These are phyloP conservation scores for Aquilaria agallochum DNA, from an alignment of 441 rosid genomes.

Conservation along the genomic window DNA sequence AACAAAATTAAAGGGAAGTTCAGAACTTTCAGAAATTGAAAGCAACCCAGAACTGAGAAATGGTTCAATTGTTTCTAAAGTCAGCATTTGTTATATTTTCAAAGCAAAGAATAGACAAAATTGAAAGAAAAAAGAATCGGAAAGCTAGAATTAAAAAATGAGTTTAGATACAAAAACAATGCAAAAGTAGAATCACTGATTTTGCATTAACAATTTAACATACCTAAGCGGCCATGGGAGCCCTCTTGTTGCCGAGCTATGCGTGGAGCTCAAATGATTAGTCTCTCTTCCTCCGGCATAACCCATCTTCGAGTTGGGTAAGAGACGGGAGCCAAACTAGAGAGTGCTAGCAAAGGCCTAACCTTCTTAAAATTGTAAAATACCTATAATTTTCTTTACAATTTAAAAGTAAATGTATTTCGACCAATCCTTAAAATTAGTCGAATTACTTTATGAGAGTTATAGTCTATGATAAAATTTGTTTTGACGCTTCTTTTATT, in stretches of 20 bases:
- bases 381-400: too few species aligned
- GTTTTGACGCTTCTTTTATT: too few species aligned
- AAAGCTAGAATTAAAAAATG: neutral
- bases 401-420: too few species aligned
- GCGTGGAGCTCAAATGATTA: slow-evolving; percentile 75
- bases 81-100: neutral
- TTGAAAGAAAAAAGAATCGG: neutral
- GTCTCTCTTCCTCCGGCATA: slow-evolving; percentile 66
- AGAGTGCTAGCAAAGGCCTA: too few species aligned
- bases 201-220: neutral
- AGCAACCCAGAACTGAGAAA: too few species aligned
- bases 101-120: neutral
- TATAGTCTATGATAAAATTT: too few species aligned
- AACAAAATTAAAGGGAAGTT: neutral
- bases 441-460: too few species aligned
- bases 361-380: too few species aligned
- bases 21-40: too few species aligned
- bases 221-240: slow-evolving; percentile 93
- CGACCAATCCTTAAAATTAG: too few species aligned
- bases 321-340: too few species aligned
- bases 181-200: neutral
- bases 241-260: slow-evolving; percentile 88
- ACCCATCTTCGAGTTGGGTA: slow-evolving; percentile 73
- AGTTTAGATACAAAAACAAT: neutral
- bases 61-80: neutral